Percentiles rank a stretch among this genome's conserved stretches.
Evolutionary conservation across 2,329 filamentous ascomycete genomes (phyloP).

Genomic region (Lecanicillium sp.): DNA sequence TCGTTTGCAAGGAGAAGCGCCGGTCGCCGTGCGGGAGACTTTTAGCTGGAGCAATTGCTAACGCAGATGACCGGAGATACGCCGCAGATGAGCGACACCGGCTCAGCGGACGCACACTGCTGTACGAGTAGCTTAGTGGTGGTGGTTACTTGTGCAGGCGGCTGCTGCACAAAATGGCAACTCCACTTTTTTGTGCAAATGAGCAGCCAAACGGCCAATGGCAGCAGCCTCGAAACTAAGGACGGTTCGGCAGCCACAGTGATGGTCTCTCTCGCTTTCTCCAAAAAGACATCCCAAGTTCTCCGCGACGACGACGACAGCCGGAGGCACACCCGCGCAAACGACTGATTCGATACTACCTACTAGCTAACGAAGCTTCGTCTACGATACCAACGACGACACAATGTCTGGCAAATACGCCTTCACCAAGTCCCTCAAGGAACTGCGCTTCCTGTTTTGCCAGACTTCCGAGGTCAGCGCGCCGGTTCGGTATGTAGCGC

Average conservation of each 20-base stretch:
- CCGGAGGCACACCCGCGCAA: not conserved
- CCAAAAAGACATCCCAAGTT: not conserved
- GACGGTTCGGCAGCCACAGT: too few species aligned
- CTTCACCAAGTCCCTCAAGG: constrained; percentile 82
- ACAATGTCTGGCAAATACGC: constrained; percentile 88
- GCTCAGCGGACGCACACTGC: constrained; percentile 1
- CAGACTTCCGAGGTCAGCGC: constrained; percentile 89
- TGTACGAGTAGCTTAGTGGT: not conserved
- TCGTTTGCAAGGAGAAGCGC: too few species aligned
- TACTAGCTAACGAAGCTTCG: too few species aligned
- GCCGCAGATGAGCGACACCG: constrained; percentile 7
- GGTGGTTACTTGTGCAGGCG: too few species aligned
- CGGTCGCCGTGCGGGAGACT: too few species aligned
- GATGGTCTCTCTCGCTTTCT: not conserved
- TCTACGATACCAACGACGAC: constrained; percentile 15
- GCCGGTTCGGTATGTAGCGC: constrained; percentile 66
- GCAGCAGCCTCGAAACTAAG: constrained; percentile 4
- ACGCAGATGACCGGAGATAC: not conserved
- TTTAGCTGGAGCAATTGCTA: not conserved
- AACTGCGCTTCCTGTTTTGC: constrained; percentile 96
- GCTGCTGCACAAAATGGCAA: not conserved
- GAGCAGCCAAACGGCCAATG: not conserved
- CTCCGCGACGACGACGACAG: too few species aligned
- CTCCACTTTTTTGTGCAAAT: constrained; percentile 2
- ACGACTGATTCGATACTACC: too few species aligned